phyloP scores from a whole-genome alignment of 2,329 filamentous ascomycete genomes.

The Cryphonectria naterciae region DNA sequence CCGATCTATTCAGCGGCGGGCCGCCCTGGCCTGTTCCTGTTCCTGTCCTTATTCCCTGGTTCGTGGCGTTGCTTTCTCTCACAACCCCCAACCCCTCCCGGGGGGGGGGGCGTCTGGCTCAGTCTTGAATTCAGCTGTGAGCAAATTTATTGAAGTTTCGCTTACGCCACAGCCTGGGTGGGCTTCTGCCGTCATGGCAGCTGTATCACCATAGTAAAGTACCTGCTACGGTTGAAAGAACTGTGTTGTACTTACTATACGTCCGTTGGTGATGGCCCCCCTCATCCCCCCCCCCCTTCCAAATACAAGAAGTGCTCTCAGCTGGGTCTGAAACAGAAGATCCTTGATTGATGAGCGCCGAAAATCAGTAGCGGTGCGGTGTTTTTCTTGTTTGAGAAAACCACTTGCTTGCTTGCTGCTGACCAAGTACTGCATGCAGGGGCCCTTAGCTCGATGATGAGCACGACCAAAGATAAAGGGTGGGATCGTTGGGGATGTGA shows the following conservation, averaged over 20 bases:
- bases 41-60: not conserved
- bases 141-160: not conserved
- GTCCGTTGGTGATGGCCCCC: not conserved
- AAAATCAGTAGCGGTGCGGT: slow-evolving; percentile 5
- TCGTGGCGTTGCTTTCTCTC: not conserved
- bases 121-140: not conserved
- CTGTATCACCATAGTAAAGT: not conserved
- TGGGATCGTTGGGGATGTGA: not conserved
- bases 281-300: too few species aligned
- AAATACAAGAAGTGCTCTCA: not conserved
- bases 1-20: not conserved
- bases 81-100: not conserved
- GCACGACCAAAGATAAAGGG: not conserved
- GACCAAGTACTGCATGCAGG: not conserved
- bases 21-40: not conserved
- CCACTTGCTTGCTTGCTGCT: not conserved
- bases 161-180: not conserved
- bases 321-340: not conserved
- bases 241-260: not conserved
- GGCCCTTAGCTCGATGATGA: not conserved
- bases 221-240: not conserved
- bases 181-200: not conserved
- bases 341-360: not conserved
- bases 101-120: not conserved
- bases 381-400: not conserved